These are phyloP conservation scores for Bassia scoparia DNA, from an alignment of 148 eudicot species.

Conservation along the genomic window DNA sequence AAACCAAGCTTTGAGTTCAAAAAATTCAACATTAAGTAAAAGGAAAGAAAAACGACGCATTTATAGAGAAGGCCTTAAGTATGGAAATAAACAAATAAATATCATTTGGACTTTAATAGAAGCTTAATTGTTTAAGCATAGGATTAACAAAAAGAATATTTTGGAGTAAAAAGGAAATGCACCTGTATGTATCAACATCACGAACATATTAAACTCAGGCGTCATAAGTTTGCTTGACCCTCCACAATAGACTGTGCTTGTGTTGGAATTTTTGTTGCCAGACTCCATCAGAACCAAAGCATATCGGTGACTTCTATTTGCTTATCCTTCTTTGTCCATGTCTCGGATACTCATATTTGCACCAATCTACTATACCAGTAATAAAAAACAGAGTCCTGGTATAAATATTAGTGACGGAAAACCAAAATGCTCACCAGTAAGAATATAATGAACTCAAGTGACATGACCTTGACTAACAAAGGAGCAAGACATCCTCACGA, in stretches of 20 bases:
- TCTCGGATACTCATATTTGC: constrained; percentile 49
- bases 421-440: constrained; percentile 45
- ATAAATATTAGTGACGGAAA: constrained; percentile 87
- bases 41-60: no score
- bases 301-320: constrained; percentile 37
- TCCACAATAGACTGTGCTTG: constrained; percentile 72
- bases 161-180: not conserved
- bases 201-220: constrained; percentile 66
- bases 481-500: not conserved
- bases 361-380: constrained; percentile 77
- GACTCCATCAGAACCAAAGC: constrained; percentile 81
- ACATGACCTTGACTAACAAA: constrained; percentile 14
- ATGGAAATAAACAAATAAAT: not conserved
- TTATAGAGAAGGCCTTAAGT: not conserved
- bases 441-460: constrained; percentile 21
- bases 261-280: constrained; percentile 60
- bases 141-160: not conserved
- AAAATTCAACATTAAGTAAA: no score
- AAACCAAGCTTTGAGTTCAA: no score
- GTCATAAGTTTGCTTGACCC: constrained; percentile 63
- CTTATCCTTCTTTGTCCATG: constrained; percentile 37
- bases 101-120: not conserved
- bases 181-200: constrained; percentile 99
- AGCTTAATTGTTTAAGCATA: not conserved
- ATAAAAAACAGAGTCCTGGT: constrained; percentile 71